These are phyloP conservation scores for Russula sp. DNA, from an alignment of 768 basidiomycete species.

Conservation along the genomic window DNA sequence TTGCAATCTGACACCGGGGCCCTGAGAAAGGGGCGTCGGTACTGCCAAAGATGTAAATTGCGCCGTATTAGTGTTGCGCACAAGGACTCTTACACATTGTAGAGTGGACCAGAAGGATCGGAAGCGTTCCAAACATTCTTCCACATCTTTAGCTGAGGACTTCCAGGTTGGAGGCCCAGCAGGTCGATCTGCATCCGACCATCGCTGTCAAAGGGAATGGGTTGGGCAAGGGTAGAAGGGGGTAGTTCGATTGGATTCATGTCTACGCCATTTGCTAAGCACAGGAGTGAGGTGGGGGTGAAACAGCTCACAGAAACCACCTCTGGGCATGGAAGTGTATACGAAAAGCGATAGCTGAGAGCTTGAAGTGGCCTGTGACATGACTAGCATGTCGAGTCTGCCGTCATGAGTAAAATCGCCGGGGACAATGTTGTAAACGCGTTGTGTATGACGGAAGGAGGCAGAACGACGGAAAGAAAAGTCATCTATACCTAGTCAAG, in stretches of 20 bases:
- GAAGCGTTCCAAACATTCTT: constrained; percentile 71
- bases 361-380: constrained; percentile 51
- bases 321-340: constrained; percentile 55
- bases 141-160: constrained; percentile 59
- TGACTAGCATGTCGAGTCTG: constrained; percentile 81
- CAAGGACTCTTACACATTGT: constrained; percentile 52
- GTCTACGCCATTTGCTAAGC: constrained; percentile 17
- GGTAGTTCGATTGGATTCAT: constrained; percentile 42
- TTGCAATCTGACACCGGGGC: constrained; percentile 64
- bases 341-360: constrained; percentile 58
- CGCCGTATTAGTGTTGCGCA: not conserved
- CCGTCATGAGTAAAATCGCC: constrained; percentile 94
- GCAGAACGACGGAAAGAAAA: constrained; percentile 48
- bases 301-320: constrained; percentile 54
- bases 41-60: not conserved
- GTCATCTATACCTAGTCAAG: constrained; percentile 35
- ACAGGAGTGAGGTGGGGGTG: not conserved
- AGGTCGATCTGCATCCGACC: constrained; percentile 89
- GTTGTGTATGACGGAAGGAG: constrained; percentile 46
- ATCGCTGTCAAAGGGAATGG: constrained; percentile 78
- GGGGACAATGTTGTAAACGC: constrained; percentile 77
- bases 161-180: constrained; percentile 47
- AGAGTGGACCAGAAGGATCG: constrained; percentile 43
- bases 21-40: constrained; percentile 53
- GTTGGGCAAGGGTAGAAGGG: constrained; percentile 64